Evolutionary conservation across 306 rosid species (phyloP), one percentile per base, ranked within the genome.

Genomic region (Elaeagnus macrophylla): DNA sequence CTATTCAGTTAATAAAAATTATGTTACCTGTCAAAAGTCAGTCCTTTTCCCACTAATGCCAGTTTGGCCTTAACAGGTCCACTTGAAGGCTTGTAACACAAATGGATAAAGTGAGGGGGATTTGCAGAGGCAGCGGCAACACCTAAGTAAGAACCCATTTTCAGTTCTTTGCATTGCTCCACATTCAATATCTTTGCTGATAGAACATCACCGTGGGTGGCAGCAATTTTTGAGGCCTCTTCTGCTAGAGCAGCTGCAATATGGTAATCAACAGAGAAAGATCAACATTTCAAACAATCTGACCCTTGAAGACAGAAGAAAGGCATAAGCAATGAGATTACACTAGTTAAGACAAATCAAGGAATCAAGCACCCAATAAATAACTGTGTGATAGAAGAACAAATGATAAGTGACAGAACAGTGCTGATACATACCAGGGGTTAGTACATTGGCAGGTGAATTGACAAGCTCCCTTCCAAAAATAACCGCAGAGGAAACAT

Each of bases 401-500:
- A 15, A 12, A 61, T 37, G 19, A 44, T 43, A 56, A 67, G 37
- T 7, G 43, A 47, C 56, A 61, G 53, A n/a, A 15, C 19, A 35
- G 41, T 51, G 42, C 59, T 61, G n/a, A 44, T 60, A 67, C 71
- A 8, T 73, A 93, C 99, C 99, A 67, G 99, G 99, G 48, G 99
- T 93, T 58, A 93, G 95, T 37, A 93, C 99, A 80, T 93, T 93
- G 62, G 96, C 99, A 11, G 99, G 99, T 36, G 99, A 93, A 65
- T 84, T 88, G 7, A 80, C 94, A 56, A 93, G 95, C 80, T 93
- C 94, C 77, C 76, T 83, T 76, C 95, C 99, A 12, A 87, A 78
- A 61, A 93, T 68, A 60, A 93, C 62, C 51, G 84, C 96, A 56
- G 94, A 82, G 57, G 89, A 75, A 65, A 93, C 85, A 69, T 77